Percentiles rank a stretch among this genome's conserved stretches.
Conservation (phyloP, 2,329 filamentous ascomycete species). For the Bipolaris gigantea region DNA sequence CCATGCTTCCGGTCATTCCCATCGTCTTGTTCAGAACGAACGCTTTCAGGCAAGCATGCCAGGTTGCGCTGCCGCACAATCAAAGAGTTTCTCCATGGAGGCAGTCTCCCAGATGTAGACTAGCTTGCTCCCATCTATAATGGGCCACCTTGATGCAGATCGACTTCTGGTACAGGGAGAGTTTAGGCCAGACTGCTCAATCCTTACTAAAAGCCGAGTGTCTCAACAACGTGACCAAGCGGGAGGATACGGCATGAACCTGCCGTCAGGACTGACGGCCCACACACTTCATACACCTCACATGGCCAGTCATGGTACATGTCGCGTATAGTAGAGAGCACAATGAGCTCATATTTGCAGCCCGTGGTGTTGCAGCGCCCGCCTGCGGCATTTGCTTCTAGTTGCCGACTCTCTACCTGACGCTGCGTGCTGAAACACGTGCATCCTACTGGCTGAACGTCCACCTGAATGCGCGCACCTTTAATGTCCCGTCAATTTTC, state of each 20-base stretch:
- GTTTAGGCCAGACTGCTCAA: constrained; percentile 19
- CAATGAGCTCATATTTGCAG: constrained; percentile 19
- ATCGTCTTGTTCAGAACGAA: constrained; percentile 6
- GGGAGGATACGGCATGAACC: constrained; percentile 22
- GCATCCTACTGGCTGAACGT: constrained; percentile 53
- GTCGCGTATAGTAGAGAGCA: constrained; percentile 19
- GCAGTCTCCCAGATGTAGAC: constrained; percentile 30
- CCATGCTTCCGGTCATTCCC: constrained; percentile 13
- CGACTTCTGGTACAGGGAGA: constrained; percentile 27
- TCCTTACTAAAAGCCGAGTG: constrained; percentile 22
- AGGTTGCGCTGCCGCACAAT: constrained; percentile 18
- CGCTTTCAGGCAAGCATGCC: constrained; percentile 27
- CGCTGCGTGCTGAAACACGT: constrained; percentile 67
- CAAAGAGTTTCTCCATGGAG: constrained; percentile 22
- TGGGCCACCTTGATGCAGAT: constrained; percentile 16
- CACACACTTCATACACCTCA: constrained; percentile 37
- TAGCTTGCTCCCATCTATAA: constrained; percentile 24
- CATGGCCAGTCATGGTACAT: constrained; percentile 34
- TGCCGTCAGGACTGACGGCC: constrained; percentile 30
- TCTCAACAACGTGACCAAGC: constrained; percentile 23
- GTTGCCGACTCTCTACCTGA: constrained; percentile 8
- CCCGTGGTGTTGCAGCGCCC: constrained; percentile 6
- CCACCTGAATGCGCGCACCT: constrained; percentile 2
- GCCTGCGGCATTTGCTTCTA: constrained; percentile 8
- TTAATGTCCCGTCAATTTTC: constrained; percentile 3